phyloP scores from a whole-genome alignment of 2,329 filamentous ascomycete genomes.

The Penicillium sp. region DNA sequence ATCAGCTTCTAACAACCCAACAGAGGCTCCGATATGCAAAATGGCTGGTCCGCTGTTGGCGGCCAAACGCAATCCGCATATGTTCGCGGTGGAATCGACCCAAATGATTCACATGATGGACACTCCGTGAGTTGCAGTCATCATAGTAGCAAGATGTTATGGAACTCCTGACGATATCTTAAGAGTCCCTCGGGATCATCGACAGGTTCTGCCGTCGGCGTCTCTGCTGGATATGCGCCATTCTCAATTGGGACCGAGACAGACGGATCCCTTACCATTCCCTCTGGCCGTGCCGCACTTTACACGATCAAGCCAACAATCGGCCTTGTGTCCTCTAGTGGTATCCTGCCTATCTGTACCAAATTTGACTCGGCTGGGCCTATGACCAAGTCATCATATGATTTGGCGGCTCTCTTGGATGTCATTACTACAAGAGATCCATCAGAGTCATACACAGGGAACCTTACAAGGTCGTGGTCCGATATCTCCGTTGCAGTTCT shows the following conservation, averaged over 20 bases:
- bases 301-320: conserved; percentile 34
- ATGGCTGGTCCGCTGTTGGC: conserved; percentile 25
- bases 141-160: not conserved
- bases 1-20: not conserved
- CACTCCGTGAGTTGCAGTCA: conserved; percentile 10
- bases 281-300: conserved; percentile 29
- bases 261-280: conserved; percentile 31
- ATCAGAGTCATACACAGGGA: conserved; percentile 1
- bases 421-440: not conserved
- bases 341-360: conserved; percentile 27
- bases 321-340: conserved; percentile 27
- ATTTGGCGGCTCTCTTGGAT: conserved; percentile 12
- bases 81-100: conserved; percentile 18
- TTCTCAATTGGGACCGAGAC: conserved; percentile 35
- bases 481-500: conserved; percentile 9
- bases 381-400: conserved; percentile 13
- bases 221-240: conserved; percentile 32
- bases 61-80: conserved; percentile 28
- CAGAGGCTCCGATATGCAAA: conserved; percentile 13
- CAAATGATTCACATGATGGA: conserved; percentile 20
- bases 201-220: conserved; percentile 32
- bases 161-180: not conserved
- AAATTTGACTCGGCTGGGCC: conserved; percentile 13
- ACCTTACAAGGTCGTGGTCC: conserved; percentile 8
- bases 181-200: conserved; percentile 31